Evolutionary conservation across 2,329 filamentous ascomycete genomes (phyloP).

Genomic region (Botryotinia narcissicola): DNA sequence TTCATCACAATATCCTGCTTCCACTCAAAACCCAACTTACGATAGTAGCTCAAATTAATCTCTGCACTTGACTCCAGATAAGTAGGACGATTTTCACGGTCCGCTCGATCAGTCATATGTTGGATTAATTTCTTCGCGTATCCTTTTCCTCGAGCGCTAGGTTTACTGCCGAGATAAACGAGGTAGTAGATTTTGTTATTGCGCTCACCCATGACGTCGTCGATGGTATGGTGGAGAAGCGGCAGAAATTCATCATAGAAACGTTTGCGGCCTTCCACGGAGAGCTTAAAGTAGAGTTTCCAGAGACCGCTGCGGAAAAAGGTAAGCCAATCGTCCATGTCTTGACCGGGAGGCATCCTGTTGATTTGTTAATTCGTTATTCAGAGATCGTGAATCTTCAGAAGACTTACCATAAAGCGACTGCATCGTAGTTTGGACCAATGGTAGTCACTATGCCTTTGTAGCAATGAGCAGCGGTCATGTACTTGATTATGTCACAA

Average conservation of each 20-base stretch:
- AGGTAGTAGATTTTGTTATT: slow-evolving; percentile 75
- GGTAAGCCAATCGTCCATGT: slow-evolving; percentile 71
- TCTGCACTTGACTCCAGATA: slow-evolving; percentile 77
- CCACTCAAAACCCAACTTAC: slow-evolving; percentile 70
- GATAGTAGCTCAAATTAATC: slow-evolving; percentile 69
- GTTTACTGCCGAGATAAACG: slow-evolving; percentile 77
- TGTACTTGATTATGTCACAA: slow-evolving; percentile 72
- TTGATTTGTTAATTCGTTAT: neutral
- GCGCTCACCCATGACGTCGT: slow-evolving; percentile 62
- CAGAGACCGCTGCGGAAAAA: slow-evolving; percentile 73
- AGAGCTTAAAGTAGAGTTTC: slow-evolving; percentile 73
- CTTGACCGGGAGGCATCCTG: slow-evolving; percentile 73
- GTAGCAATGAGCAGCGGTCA: slow-evolving; percentile 71
- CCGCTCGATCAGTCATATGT: slow-evolving; percentile 66
- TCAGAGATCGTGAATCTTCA: neutral
- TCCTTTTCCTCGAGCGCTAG: slow-evolving; percentile 66
- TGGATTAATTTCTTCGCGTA: slow-evolving; percentile 70
- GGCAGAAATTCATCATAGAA: slow-evolving; percentile 78
- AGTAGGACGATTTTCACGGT: slow-evolving; percentile 63
- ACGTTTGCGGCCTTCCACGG: slow-evolving; percentile 66
- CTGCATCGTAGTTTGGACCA: slow-evolving; percentile 72
- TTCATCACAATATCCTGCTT: slow-evolving; percentile 62
- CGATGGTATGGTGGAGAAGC: slow-evolving; percentile 70
- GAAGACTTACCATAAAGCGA: slow-evolving; percentile 69
- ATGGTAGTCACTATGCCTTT: slow-evolving; percentile 72